Percentiles rank a stretch among this genome's conserved stretches.
Conservation (phyloP, 306 rosid species). For the Gastrolobium bilobum region DNA sequence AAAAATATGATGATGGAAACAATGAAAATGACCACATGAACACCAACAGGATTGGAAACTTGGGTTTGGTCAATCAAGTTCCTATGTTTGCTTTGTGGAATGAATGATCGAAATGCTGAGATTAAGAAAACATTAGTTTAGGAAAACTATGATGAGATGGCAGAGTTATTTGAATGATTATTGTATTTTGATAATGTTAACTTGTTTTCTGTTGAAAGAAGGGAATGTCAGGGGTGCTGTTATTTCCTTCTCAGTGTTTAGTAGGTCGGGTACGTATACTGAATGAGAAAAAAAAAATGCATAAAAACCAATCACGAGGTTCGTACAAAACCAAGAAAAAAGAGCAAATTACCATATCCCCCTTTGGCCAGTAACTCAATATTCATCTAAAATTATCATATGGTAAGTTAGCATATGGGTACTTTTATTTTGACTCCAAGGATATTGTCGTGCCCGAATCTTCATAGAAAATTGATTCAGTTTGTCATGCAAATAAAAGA, state of each 20-base stretch:
- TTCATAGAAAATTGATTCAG: conserved; percentile 49
- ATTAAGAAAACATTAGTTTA: conserved; percentile 36
- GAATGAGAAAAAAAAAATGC: conserved; percentile 12
- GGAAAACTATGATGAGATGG: conserved; percentile 41
- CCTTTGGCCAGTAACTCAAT: conserved; percentile 13
- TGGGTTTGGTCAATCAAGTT: conserved; percentile 76
- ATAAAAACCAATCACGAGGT: conserved; percentile 36
- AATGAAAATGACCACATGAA: conserved; percentile 59
- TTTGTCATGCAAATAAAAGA: conserved; percentile 48
- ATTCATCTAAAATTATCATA: conserved; percentile 35
- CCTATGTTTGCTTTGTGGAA: conserved; percentile 93
- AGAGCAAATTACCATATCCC: not conserved
- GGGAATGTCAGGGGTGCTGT: conserved; percentile 42
- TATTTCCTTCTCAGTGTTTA: conserved; percentile 30
- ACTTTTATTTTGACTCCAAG: conserved; percentile 40
- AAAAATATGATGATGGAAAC: conserved; percentile 70
- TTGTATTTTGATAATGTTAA: conserved; percentile 43
- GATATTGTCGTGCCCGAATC: conserved; percentile 51
- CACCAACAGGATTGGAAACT: conserved; percentile 57
- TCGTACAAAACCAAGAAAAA: conserved; percentile 45
- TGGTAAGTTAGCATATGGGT: conserved; percentile 23
- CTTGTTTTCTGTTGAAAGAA: conserved; percentile 35
- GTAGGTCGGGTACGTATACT: conserved; percentile 44
- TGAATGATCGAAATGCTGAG: conserved; percentile 47
- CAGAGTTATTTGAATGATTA: conserved; percentile 50